A percentile compares a stretch with the other conserved stretches of the same genome.
These are phyloP conservation scores for Daldinia caldariorum DNA, from an alignment of 495 filamentous ascomycete species.

Conservation along the genomic window DNA sequence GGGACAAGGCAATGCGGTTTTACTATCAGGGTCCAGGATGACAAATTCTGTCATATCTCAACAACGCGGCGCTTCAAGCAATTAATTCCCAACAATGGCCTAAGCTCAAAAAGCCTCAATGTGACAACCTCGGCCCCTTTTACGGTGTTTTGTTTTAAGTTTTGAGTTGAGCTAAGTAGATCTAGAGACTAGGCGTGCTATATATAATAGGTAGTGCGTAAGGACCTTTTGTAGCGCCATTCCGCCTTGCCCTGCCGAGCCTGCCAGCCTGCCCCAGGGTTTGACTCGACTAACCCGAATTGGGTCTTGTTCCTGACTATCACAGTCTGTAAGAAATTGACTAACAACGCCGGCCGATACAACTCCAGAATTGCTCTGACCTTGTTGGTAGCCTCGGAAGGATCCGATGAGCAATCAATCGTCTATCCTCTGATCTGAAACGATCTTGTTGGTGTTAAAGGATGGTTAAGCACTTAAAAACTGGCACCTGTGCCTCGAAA, in stretches of 20 bases:
- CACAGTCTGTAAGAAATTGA: neutral
- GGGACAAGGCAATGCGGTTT: neutral
- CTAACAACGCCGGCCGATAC: neutral
- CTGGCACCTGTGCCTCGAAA: neutral
- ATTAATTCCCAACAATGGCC: neutral
- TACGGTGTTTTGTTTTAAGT: neutral
- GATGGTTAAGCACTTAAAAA: too few relatives aligned
- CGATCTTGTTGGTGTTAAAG: neutral
- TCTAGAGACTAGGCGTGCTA: too few relatives aligned
- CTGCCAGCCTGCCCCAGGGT: neutral
- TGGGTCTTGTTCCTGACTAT: conserved; percentile 7
- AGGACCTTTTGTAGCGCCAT: neutral
- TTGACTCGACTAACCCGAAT: neutral
- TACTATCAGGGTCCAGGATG: neutral
- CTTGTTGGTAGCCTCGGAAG: too few relatives aligned
- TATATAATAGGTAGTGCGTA: neutral
- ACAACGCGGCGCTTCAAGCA: neutral
- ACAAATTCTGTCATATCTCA: neutral
- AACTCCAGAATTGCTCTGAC: neutral
- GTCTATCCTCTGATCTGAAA: neutral
- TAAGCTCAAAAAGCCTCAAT: neutral
- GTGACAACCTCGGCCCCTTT: neutral
- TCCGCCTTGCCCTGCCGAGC: neutral
- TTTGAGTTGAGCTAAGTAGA: neutral
- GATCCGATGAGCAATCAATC: neutral